Evolutionary conservation across 2,329 filamentous ascomycete genomes (phyloP).

Genomic region (Moelleriella libera): DNA sequence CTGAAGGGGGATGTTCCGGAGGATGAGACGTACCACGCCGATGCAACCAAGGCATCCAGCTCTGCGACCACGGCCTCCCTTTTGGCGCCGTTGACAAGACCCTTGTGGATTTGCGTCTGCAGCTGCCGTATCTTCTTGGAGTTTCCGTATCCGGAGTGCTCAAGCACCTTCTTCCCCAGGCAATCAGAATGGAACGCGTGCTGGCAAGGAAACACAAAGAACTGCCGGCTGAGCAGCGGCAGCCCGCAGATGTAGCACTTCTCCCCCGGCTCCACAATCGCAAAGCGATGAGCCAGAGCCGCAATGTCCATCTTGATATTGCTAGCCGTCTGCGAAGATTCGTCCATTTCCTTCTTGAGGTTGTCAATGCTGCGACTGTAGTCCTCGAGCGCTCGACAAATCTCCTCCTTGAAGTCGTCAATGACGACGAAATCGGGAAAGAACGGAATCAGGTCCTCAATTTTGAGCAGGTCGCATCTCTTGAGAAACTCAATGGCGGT

Average conservation of each 20-base stretch:
- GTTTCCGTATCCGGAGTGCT: slow-evolving; percentile 63
- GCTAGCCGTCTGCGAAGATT: slow-evolving; percentile 72
- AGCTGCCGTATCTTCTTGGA: slow-evolving; percentile 72
- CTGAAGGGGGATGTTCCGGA: not conserved
- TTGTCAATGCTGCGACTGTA: slow-evolving; percentile 84
- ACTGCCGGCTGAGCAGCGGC: slow-evolving; percentile 77
- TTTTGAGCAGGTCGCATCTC: slow-evolving; percentile 79
- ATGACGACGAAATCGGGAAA: slow-evolving; percentile 98
- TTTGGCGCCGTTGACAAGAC: slow-evolving; percentile 52
- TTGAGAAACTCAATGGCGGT: slow-evolving; percentile 86
- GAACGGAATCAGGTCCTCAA: slow-evolving; percentile 95
- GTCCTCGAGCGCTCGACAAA: slow-evolving; percentile 83
- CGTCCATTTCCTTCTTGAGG: slow-evolving; percentile 90
- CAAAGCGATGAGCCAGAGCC: slow-evolving; percentile 75
- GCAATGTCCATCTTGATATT: slow-evolving; percentile 88
- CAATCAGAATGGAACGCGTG: slow-evolving; percentile 97
- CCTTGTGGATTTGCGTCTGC: slow-evolving; percentile 70
- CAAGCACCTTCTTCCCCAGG: slow-evolving; percentile 70
- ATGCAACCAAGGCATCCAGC: slow-evolving; percentile 81
- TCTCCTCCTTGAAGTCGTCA: slow-evolving; percentile 98
- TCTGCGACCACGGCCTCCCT: slow-evolving; percentile 77
- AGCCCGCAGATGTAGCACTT: slow-evolving; percentile 81
- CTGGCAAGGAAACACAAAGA: slow-evolving; percentile 97
- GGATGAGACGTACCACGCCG: slow-evolving; percentile 54
- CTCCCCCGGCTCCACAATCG: slow-evolving; percentile 92